A percentile compares a stretch with the other conserved stretches of the same genome.
Conservation (phyloP, 2,329 filamentous ascomycete genomes). For the Claviceps spartinae region DNA sequence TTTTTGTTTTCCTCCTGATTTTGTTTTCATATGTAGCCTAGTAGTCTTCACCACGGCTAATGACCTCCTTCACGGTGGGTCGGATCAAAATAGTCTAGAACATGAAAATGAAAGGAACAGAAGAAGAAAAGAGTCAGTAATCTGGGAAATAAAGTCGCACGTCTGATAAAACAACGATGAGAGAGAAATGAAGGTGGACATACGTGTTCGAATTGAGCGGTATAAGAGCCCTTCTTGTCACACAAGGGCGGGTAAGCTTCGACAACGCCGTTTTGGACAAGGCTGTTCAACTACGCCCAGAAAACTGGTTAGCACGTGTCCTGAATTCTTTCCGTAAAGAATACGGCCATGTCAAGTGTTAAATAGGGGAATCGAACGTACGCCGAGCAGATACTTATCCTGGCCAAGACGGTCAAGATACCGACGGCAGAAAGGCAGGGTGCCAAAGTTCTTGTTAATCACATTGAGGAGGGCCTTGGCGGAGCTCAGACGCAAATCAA, state of each 20-base stretch:
- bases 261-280: conserved; percentile 72
- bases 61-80: conserved; percentile 74
- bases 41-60: conserved; percentile 76
- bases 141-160: not conserved
- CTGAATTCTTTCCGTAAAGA: not conserved
- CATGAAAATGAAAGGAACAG: not conserved
- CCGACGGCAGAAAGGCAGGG: conserved; percentile 76
- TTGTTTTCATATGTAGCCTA: conserved; percentile 24
- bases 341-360: too few species aligned
- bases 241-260: conserved; percentile 81
- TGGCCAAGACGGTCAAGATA: conserved; percentile 89
- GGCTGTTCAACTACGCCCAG: conserved; percentile 56
- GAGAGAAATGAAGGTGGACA: conserved; percentile 27
- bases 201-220: conserved; percentile 89
- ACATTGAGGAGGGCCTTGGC: conserved; percentile 75
- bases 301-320: not conserved
- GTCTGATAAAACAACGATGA: not conserved
- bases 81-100: conserved; percentile 59
- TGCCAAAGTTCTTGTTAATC: conserved; percentile 95
- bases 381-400: conserved; percentile 84
- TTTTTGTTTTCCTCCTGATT: not conserved
- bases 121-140: conserved; percentile 5
- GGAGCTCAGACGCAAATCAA: conserved; percentile 62
- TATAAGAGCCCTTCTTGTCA: conserved; percentile 89
- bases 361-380: conserved; percentile 26